Conservation (phyloP, 495 filamentous ascomycete genomes). For the Friedmanniomyces simplex region DNA sequence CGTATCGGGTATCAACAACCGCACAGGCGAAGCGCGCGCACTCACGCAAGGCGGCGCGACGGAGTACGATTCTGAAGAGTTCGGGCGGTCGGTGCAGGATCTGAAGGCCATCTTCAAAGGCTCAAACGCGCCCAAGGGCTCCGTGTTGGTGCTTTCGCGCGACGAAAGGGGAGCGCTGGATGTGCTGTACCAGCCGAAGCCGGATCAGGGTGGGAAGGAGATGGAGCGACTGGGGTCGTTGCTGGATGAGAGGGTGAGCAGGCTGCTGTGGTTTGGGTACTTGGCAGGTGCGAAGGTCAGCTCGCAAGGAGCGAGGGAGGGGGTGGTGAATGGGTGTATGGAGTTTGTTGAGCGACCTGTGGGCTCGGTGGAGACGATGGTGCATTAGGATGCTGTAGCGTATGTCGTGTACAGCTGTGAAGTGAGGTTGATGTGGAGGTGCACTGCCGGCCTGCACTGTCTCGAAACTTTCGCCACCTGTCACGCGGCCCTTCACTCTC, state of each 20-base stretch:
- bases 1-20: conserved; percentile 68
- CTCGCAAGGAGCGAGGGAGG: conserved; percentile 69
- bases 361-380: conserved; percentile 70
- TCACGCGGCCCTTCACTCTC: neutral
- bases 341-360: conserved; percentile 80
- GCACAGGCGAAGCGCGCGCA: conserved; percentile 39
- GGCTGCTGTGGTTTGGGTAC: conserved; percentile 82
- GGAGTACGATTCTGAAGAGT: conserved; percentile 54
- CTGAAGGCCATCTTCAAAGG: conserved; percentile 73
- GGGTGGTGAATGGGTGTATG: conserved; percentile 78
- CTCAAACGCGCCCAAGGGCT: conserved; percentile 58
- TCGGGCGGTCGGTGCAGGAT: conserved; percentile 56
- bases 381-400: conserved; percentile 25
- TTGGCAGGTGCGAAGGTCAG: conserved; percentile 78
- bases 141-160: conserved; percentile 63
- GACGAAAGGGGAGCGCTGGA: conserved; percentile 53
- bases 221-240: conserved; percentile 53
- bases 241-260: conserved; percentile 65
- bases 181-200: conserved; percentile 52
- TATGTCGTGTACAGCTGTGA: neutral
- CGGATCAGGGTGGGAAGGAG: conserved; percentile 32
- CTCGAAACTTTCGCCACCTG: neutral
- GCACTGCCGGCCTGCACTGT: no score
- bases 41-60: conserved; percentile 12
- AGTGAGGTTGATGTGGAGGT: neutral